phyloP scores from a whole-genome alignment of 176 grass and related monocot genomes.

The Hordeum marinum region DNA sequence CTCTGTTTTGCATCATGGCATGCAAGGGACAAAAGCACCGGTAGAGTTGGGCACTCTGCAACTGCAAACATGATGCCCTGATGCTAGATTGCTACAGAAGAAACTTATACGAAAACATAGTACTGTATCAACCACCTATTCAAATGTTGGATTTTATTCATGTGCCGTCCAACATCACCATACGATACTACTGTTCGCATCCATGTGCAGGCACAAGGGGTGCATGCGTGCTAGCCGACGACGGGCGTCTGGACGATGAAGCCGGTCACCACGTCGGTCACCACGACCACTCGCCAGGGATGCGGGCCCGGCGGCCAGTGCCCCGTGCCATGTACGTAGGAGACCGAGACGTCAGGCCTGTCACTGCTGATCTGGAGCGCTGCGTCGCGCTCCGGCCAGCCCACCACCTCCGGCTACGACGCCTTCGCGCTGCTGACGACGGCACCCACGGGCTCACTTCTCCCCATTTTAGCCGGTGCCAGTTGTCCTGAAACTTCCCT shows the following conservation, averaged over 20 bases:
- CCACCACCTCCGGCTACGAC: not conserved
- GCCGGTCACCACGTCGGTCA: not conserved
- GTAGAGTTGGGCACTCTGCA: no score
- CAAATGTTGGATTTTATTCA: not conserved
- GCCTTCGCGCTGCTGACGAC: not conserved
- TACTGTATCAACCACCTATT: no score
- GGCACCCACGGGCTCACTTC: not conserved
- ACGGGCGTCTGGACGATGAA: not conserved
- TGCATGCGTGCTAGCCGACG: not conserved
- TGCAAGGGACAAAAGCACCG: no score
- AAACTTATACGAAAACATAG: no score
- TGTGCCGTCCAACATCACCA: not conserved
- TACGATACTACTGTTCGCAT: not conserved
- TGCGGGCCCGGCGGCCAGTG: not conserved
- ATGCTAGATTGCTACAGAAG: no score
- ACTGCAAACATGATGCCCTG: no score
- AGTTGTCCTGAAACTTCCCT: not conserved
- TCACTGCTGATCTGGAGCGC: not conserved
- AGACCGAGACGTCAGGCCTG: not conserved
- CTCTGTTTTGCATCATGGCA: no score
- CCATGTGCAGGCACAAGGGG: not conserved
- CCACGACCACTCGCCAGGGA: not conserved
- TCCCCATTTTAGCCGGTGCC: not conserved
- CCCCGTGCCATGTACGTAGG: not conserved
- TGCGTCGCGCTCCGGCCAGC: not conserved